phyloP scores from a whole-genome alignment of 2,329 filamentous ascomycete species.

The Aspergillus alliaceus region DNA sequence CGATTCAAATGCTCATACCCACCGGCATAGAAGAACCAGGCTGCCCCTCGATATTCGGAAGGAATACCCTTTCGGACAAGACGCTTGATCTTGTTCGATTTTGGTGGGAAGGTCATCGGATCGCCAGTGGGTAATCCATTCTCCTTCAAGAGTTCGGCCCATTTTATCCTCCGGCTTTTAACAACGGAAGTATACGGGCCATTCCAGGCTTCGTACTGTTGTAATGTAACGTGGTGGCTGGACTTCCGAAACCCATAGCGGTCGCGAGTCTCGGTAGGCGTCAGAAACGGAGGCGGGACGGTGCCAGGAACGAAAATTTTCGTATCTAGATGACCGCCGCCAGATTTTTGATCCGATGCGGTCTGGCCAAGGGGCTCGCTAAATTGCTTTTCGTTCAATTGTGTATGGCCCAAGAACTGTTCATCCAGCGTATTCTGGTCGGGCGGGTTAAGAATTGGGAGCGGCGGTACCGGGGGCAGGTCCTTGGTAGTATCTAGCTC shows the following conservation, averaged over 20 bases:
- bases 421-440: slow-evolving; percentile 14
- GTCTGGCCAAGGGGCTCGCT: slow-evolving; percentile 4
- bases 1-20: slow-evolving; percentile 77
- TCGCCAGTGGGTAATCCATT: slow-evolving; percentile 69
- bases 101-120: slow-evolving; percentile 76
- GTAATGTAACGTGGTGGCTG: slow-evolving; percentile 72
- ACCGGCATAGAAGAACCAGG: slow-evolving; percentile 95
- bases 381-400: slow-evolving; percentile 1
- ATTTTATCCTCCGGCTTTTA: slow-evolving; percentile 74
- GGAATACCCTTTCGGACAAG: slow-evolving; percentile 93
- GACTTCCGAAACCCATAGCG: slow-evolving; percentile 91
- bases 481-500: slow-evolving; percentile 20
- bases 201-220: slow-evolving; percentile 83
- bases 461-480: slow-evolving; percentile 20
- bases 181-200: slow-evolving; percentile 72
- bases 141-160: slow-evolving; percentile 75
- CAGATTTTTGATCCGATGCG: neutral
- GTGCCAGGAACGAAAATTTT: slow-evolving; percentile 35
- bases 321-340: slow-evolving; percentile 9
- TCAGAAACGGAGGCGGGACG: slow-evolving; percentile 38
- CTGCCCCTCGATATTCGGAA: slow-evolving; percentile 88
- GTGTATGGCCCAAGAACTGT: slow-evolving; percentile 13
- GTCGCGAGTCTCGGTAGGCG: slow-evolving; percentile 57
- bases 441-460: slow-evolving; percentile 12
- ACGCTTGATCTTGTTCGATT: slow-evolving; percentile 79